Evolutionary conservation across 768 basidiomycete species (phyloP).

Genomic region (Mycena sanguinolenta): DNA sequence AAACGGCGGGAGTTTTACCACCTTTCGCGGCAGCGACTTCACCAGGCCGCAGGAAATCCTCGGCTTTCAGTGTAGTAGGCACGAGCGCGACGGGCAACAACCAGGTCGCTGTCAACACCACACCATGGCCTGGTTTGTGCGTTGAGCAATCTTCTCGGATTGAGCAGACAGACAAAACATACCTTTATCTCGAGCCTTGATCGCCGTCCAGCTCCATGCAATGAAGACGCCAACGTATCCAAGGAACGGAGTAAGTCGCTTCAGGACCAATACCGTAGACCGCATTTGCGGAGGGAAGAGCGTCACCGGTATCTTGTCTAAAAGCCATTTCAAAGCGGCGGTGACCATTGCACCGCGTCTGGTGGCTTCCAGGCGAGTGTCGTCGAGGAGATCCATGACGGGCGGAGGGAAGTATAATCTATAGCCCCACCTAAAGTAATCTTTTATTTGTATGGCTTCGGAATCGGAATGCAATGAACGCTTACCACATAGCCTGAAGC

Average conservation of each 20-base stretch:
- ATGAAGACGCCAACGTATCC: constrained; percentile 83
- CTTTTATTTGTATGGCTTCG: neutral
- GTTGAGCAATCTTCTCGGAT: neutral
- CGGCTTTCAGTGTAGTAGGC: constrained; percentile 76
- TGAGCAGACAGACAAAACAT: constrained; percentile 25
- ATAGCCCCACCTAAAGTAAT: constrained; percentile 59
- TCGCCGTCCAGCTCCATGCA: constrained; percentile 82
- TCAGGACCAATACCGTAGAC: constrained; percentile 69
- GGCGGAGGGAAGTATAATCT: constrained; percentile 82
- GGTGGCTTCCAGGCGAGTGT: constrained; percentile 73
- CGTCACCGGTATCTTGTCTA: constrained; percentile 72
- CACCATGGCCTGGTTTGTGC: constrained; percentile 70
- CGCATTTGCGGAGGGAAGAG: constrained; percentile 73
- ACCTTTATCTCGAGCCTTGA: constrained; percentile 79
- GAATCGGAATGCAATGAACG: neutral
- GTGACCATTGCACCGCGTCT: constrained; percentile 84
- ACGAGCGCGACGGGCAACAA: constrained; percentile 81
- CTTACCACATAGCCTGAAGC: constrained; percentile 84
- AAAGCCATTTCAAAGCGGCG: constrained; percentile 78
- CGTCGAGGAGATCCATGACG: constrained; percentile 73
- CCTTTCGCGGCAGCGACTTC: constrained; percentile 7
- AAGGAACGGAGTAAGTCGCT: constrained; percentile 71
- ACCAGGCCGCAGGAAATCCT: constrained; percentile 38
- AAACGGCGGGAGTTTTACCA: neutral
- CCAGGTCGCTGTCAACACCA: constrained; percentile 89